Conservation (phyloP, 495 filamentous ascomycete genomes). For the Haplographium delicatum region DNA sequence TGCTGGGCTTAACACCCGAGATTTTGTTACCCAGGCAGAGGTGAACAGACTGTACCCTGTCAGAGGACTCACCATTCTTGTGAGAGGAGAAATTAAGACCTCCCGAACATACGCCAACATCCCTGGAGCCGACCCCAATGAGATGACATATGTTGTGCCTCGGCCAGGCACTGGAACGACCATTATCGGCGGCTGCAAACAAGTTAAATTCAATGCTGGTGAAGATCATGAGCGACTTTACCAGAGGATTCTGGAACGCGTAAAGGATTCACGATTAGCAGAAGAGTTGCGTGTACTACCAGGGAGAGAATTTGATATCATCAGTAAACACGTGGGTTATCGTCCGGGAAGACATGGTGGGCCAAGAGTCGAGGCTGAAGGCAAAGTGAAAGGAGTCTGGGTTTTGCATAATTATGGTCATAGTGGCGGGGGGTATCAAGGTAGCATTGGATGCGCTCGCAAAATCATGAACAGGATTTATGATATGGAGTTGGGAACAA, state of each 20-base stretch:
- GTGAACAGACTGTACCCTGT: constrained; percentile 11
- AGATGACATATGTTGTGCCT: constrained; percentile 15
- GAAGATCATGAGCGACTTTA: constrained; percentile 10
- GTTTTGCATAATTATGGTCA: constrained; percentile 25
- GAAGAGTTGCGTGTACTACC: constrained; percentile 2
- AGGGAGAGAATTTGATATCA: constrained; percentile 8
- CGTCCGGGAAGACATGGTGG: constrained; percentile 21
- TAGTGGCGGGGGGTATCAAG: constrained; percentile 22
- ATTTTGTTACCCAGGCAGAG: constrained; percentile 8
- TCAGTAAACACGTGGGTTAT: constrained; percentile 15
- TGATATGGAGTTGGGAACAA: neutral
- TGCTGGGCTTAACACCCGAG: constrained; percentile 11
- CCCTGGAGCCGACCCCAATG: neutral
- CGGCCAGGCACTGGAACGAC: constrained; percentile 26
- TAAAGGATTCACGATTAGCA: neutral
- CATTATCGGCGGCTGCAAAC: constrained; percentile 19
- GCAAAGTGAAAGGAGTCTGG: constrained; percentile 14
- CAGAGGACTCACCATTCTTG: constrained; percentile 21
- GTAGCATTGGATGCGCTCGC: constrained; percentile 20
- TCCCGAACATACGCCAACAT: constrained; percentile 2
- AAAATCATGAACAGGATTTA: no score
- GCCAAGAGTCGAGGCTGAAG: constrained; percentile 13
- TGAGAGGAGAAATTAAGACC: constrained; percentile 14
- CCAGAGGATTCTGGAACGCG: constrained; percentile 8
- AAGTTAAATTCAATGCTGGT: neutral